A percentile compares a stretch with the other conserved stretches of the same genome.
Conservation (phyloP, 2,329 filamentous ascomycete species). For the Aspergillus neotritici region DNA sequence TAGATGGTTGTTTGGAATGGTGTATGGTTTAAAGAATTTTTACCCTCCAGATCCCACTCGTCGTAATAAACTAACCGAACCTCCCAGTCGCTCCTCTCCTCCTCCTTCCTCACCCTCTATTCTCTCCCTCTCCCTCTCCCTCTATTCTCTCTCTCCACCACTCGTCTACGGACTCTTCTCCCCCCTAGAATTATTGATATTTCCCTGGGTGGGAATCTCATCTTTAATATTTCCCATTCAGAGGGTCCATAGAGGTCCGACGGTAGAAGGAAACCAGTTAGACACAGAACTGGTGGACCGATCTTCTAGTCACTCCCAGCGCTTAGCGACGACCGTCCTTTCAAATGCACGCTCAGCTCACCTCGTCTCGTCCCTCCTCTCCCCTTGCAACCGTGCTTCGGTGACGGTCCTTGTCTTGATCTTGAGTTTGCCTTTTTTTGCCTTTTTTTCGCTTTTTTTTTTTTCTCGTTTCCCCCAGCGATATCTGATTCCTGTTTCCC, state of each 20-base stretch:
- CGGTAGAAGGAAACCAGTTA: too few relatives aligned
- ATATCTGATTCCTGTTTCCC: conserved; percentile 16
- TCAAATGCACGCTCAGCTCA: conserved; percentile 42
- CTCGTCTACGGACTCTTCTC: background rate
- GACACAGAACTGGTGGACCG: background rate
- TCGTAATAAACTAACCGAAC: conserved; percentile 5
- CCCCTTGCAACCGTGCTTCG: conserved; percentile 39
- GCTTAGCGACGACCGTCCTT: conserved; percentile 26
- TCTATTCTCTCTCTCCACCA: background rate
- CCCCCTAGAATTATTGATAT: background rate
- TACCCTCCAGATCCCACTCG: conserved; percentile 2
- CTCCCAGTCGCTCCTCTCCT: conserved; percentile 1
- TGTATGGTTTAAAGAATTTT: background rate
- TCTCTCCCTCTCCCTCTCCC: background rate
- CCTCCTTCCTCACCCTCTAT: background rate
- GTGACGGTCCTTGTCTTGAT: conserved; percentile 36
- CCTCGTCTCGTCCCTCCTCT: conserved; percentile 34
- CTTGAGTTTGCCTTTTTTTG: conserved; percentile 17
- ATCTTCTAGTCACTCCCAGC: conserved; percentile 12
- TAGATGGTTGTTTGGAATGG: too few relatives aligned
- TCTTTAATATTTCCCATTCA: background rate
- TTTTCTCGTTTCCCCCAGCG: conserved; percentile 6
- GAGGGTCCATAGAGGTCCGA: too few relatives aligned
- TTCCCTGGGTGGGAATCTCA: background rate
- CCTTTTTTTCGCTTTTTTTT: conserved; percentile 15